Evolutionary conservation across 768 basidiomycete species (phyloP).

Genomic region (Tylopilus cervinicoccineus): DNA sequence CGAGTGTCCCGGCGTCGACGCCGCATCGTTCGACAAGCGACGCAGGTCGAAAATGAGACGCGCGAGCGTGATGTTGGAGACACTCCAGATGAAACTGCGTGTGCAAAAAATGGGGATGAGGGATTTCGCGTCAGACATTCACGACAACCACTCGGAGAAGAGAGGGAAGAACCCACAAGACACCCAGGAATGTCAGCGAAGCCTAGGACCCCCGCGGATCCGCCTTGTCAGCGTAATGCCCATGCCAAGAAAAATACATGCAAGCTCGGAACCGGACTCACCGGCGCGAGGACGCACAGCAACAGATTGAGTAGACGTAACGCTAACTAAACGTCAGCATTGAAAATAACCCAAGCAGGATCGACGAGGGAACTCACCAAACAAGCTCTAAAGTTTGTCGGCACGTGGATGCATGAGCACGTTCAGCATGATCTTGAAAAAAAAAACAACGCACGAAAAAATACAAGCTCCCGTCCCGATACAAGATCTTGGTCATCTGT

Average conservation of each 20-base stretch:
- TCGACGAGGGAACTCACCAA: slow-evolving; percentile 14
- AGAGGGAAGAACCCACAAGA: slow-evolving; percentile 14
- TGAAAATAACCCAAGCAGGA: not conserved
- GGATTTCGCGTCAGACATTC: no score
- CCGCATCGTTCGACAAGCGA: slow-evolving; percentile 2
- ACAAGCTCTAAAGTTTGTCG: slow-evolving; percentile 17
- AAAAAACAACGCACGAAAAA: slow-evolving; percentile 22
- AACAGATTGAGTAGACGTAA: slow-evolving; percentile 23
- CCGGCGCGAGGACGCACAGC: slow-evolving; percentile 19
- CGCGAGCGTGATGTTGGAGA: slow-evolving; percentile 30
- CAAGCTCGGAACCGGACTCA: no score
- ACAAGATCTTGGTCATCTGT: slow-evolving; percentile 24
- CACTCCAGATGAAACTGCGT: slow-evolving; percentile 35
- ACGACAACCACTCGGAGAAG: no score
- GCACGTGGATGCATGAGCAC: no score
- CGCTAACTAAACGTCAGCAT: slow-evolving; percentile 6
- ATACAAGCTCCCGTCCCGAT: slow-evolving; percentile 26
- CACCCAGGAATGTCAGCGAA: slow-evolving; percentile 18
- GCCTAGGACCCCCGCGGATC: no score
- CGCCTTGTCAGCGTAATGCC: not conserved
- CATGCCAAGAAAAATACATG: no score
- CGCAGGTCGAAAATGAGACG: slow-evolving; percentile 34
- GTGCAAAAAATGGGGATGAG: no score
- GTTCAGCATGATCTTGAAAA: not conserved
- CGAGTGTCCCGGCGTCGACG: not conserved